Evolutionary conservation across 2,329 filamentous ascomycete genomes (phyloP), one percentile per base, ranked within the genome.

Genomic region (Trichoderma guizhouense): DNA sequence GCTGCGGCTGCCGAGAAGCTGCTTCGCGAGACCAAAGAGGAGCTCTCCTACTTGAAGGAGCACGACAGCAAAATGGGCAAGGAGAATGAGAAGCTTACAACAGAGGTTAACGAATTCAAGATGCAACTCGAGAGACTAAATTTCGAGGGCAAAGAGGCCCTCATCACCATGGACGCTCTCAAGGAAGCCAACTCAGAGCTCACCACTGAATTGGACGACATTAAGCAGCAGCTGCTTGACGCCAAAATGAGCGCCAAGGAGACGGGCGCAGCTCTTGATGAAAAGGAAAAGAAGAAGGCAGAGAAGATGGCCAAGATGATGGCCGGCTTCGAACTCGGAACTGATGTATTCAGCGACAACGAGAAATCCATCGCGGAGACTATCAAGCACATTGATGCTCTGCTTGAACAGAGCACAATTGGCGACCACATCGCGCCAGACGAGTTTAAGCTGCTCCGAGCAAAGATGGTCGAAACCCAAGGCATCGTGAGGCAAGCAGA

Each of bases 301-400:
- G 96, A 99, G 84, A 96, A 97, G 83, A 99, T 99, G 96, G 96
- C 96, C 57, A 93, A 98, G 87, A 99, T 99, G 96, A 98, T 99
- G 95, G 96, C 96, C 72, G 94, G 95, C 4, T 98, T 99, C 78
- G 95, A 99, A 78, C 89, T 99, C 39, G 95, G 94, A 58, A 92
- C 92, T 63, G 95, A 98, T 72, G 91, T 97, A 36, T 97, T 98
- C 81, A 97, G 94, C 76, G 93, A 96, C 72, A 97, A 97, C 77
- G 96, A 99, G 82, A 89, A 91, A 74, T 91, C 90, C 65, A 93
- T 99, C 72, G 90, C 93, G 72, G 90, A 92, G 74, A 91, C 94
- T 74, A 95, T 98, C 76, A 90, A 94, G 76, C 91, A 93, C 77
- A 86, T 98, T 34, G 94, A 97, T 76, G 85, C 88, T 14, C 85